Conservation (phyloP, 2,329 filamentous ascomycete genomes). For the Aspergillus sp. region DNA sequence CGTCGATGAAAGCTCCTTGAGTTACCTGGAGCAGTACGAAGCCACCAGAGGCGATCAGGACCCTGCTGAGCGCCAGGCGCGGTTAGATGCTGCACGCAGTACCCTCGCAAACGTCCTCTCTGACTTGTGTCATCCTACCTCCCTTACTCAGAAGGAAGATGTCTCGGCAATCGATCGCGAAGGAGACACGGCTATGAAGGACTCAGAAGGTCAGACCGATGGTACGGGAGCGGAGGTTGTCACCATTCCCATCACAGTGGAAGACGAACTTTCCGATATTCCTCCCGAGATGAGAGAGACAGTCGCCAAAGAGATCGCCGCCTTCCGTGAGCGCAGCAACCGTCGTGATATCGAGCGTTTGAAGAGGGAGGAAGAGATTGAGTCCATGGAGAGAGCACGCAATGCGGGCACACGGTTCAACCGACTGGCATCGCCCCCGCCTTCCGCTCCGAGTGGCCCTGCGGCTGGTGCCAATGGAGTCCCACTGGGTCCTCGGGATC, state of each 20-base stretch:
- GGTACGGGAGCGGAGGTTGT: constrained; percentile 75
- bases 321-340: constrained; percentile 89
- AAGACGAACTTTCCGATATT: constrained; percentile 94
- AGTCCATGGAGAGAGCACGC: constrained; percentile 77
- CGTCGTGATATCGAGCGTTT: constrained; percentile 85
- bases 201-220: constrained; percentile 56
- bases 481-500: constrained; percentile 70
- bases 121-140: constrained; percentile 69
- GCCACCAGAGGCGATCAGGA: constrained; percentile 66
- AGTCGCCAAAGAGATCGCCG: constrained; percentile 88
- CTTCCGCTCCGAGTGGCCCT: constrained; percentile 62
- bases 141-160: constrained; percentile 48
- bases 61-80: constrained; percentile 62
- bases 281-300: constrained; percentile 94
- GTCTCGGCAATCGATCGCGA: constrained; percentile 59
- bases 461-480: constrained; percentile 70
- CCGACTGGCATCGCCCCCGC: constrained; percentile 71
- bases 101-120: constrained; percentile 68
- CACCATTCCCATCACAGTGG: constrained; percentile 81
- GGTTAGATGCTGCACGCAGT: constrained; percentile 68
- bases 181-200: constrained; percentile 70
- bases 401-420: constrained; percentile 65
- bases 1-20: constrained; percentile 78
- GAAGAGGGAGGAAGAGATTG: constrained; percentile 86
- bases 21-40: constrained; percentile 82